Base-by-base conservation (phyloP, 768 basidiomycete genomes). In the Cyclocybe cylindracea region DNA sequence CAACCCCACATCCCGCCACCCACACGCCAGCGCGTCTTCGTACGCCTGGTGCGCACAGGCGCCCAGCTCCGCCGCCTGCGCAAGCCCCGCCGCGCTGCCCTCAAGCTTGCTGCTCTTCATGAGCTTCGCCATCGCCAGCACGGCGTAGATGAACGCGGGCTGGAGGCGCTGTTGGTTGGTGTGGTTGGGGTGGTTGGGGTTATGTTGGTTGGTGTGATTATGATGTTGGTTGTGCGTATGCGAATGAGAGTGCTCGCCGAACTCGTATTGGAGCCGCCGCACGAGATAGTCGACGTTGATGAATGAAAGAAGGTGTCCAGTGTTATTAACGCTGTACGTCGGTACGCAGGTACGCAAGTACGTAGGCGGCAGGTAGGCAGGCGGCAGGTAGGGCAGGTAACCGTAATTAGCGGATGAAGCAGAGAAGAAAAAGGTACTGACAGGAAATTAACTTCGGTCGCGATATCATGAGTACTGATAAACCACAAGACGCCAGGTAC, bases 101-200 rank as follows among this genome's bases (percentile, higher is more conserved):
- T 86, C 87, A 38, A 81, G 61, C 58, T 85, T 82, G 61, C 88
- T 89, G 1, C 89, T 89, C 56, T 80, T 79, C 78, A 89, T 84
- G 10, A 92, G 74, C 33, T 75, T 83, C 0, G 87, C 80, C 71
- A 91, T 75, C 1, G 90, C 90, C 32, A 91, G 72, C 6, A 77
- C 78, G 2, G 89, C 78, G 31, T 84, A 76, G 41, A 91, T 77
- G 51, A 92, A 80, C 0, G 88, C 77, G 5, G 90, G 89, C 55
- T 90, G 89, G 54, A 90, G 81, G 10, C 67, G 68, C 16, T 74
- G 62, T 10, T 85, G 80, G 29, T 78, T 71, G n/a, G n/a, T n/a
- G n/a, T 75, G 75, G 1, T 80, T 74, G 57, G 78, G 71, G 56
- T 68, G 24, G 24, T 24, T 24, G 5, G 2, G 24, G 24, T 24